These are phyloP conservation scores for Miscanthus sacchariflorus DNA, from an alignment of 202 grass and related monocot genomes.

Conservation along the genomic window DNA sequence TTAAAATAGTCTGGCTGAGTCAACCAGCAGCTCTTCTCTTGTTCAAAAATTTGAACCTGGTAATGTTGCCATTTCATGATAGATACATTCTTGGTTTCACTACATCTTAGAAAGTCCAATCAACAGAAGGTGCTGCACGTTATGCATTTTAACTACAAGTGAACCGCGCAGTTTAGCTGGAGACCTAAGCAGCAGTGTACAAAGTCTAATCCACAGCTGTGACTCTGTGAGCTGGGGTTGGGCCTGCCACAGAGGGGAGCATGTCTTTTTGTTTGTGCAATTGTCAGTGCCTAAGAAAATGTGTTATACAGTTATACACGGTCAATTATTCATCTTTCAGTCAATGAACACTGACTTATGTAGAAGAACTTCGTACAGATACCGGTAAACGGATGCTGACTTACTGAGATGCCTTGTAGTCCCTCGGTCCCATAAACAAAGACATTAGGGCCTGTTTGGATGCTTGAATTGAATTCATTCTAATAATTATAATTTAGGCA, in stretches of 20 bases:
- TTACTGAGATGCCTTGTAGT: too few relatives aligned
- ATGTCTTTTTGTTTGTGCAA: background rate
- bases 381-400: too few relatives aligned
- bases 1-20: background rate
- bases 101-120: background rate
- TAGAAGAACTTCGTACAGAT: background rate
- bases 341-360: background rate
- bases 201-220: background rate
- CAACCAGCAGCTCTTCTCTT: background rate
- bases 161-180: background rate
- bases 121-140: background rate
- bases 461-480: too few relatives aligned
- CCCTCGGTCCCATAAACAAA: too few relatives aligned
- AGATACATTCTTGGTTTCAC: constrained; percentile 4
- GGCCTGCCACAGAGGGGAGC: background rate
- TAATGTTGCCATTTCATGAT: background rate
- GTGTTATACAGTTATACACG: background rate
- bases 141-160: background rate
- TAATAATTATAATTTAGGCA: too few relatives aligned
- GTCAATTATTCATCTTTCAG: background rate
- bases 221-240: background rate
- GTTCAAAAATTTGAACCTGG: background rate
- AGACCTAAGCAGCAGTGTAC: background rate
- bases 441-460: too few relatives aligned
- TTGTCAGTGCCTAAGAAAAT: background rate